Base-by-base conservation (phyloP, 2,329 filamentous ascomycete genomes). In the Ilyonectria sp. region DNA sequence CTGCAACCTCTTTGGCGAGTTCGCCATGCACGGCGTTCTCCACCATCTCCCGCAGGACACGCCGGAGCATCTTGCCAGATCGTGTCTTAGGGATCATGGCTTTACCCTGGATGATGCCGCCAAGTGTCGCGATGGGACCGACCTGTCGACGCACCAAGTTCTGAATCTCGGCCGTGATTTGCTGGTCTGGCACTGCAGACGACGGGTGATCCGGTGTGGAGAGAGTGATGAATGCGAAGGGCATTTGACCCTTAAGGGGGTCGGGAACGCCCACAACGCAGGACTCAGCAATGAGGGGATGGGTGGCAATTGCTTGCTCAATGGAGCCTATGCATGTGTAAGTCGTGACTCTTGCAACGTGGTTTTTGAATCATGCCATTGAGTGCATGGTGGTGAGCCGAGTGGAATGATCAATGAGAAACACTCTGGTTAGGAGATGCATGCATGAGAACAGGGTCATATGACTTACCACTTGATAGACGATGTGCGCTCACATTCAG, bases 401-500 rank as follows among this genome's bases (percentile, higher is more conserved):
- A 40, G 17, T 40, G 37, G 37, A 13, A 40, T 13, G 37, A 15
- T 40, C 37, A 40, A n/a, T 7, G 17, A 40, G 37, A 40, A 17
- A 40, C 10, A 10, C 17, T 17, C 37, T 15, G 37, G 37, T 40
- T 33, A 33, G 31, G 31, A 11, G 37, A 15, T 13, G 17, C 37
- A 6, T 9, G 17, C n/a, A 31, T 11, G 5, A 8, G 13, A n/a
- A 69, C 2, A 13, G 37, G 60, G 8, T 26, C 26, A 33, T 35
- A 2, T 33, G 26, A 79, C 86, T 74, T 84, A 93, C 93, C 94
- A 11, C 94, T 97, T 70, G 93, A 95, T 68, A 98, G 91, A 15
- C 95, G 89, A 82, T 98, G 95, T 6, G 95, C 94, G 46, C 94
- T 95, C n/a, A 97, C 95, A 77, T 98, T 98, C 77, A 98, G 94